Percentiles rank a stretch among this genome's conserved stretches.
phyloP scores from a whole-genome alignment of 345 rosid species.

The Diplotaxis tenuifolia region DNA sequence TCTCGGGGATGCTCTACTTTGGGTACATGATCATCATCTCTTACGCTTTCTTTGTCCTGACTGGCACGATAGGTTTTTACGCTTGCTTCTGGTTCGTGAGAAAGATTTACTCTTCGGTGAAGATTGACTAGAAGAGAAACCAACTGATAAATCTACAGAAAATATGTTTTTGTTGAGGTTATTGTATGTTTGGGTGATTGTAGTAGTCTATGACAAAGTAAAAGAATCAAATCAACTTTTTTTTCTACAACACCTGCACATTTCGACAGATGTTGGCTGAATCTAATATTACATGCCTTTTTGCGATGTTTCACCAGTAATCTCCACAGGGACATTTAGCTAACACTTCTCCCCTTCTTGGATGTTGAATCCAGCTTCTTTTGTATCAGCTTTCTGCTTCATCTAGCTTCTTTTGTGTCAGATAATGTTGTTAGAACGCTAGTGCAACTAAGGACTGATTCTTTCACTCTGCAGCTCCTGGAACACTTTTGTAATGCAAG shows the following conservation, averaged over 20 bases:
- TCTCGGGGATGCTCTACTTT: conserved; percentile 86
- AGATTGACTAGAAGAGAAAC: conserved; percentile 63
- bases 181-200: conserved; percentile 36
- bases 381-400: too few species aligned
- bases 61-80: conserved; percentile 92
- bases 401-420: too few species aligned
- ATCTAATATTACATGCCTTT: conserved; percentile 19
- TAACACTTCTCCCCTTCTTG: too few species aligned
- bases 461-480: conserved; percentile 62
- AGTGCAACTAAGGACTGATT: conserved; percentile 72
- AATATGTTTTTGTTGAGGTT: conserved; percentile 27
- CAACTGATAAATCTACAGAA: conserved; percentile 6
- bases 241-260: conserved; percentile 13
- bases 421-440: conserved; percentile 66
- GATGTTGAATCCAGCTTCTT: too few species aligned
- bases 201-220: conserved; percentile 34
- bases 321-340: conserved; percentile 89
- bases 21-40: conserved; percentile 90
- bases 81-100: conserved; percentile 98
- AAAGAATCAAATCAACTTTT: conserved; percentile 21
- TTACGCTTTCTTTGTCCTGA: conserved; percentile 86
- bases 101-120: conserved; percentile 92
- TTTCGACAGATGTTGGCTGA: conserved; percentile 24
- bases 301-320: conserved; percentile 56
- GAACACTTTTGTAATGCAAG: conserved; percentile 68